phyloP scores from a whole-genome alignment of 768 basidiomycete genomes.

The Phanerodontia chrysosporium region DNA sequence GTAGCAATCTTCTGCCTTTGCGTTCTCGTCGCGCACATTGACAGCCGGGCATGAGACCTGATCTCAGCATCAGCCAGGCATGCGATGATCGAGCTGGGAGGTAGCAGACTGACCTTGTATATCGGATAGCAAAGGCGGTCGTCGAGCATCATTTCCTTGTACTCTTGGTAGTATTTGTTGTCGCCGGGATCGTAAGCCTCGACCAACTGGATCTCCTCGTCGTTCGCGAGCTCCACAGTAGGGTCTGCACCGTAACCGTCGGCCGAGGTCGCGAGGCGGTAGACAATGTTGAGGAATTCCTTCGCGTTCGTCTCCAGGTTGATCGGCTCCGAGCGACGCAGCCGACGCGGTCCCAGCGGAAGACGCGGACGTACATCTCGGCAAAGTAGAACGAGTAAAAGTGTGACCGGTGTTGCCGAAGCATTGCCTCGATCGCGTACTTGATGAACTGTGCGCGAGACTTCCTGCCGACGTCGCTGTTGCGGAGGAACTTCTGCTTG shows the following conservation, averaged over 20 bases:
- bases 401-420: constrained; percentile 1
- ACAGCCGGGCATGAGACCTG: not conserved
- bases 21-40: not conserved
- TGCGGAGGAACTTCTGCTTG: not conserved
- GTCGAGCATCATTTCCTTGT: not conserved
- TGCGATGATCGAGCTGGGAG: not conserved
- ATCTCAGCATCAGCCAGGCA: not conserved
- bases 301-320: not conserved
- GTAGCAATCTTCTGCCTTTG: not conserved
- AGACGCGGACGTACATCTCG: not conserved
- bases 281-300: not conserved
- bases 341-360: not conserved
- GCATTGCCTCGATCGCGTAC: not conserved
- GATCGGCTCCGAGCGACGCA: not conserved
- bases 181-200: not conserved
- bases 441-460: not conserved
- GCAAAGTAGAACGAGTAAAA: not conserved
- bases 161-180: constrained; percentile 2
- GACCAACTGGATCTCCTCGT: not conserved
- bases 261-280: not conserved
- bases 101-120: not conserved
- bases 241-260: not conserved
- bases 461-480: not conserved
- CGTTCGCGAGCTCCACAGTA: not conserved
- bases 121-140: not conserved